These are phyloP conservation scores for Dactylellina drechsleri DNA, from an alignment of 2,329 filamentous ascomycete species.

Conservation along the genomic window DNA sequence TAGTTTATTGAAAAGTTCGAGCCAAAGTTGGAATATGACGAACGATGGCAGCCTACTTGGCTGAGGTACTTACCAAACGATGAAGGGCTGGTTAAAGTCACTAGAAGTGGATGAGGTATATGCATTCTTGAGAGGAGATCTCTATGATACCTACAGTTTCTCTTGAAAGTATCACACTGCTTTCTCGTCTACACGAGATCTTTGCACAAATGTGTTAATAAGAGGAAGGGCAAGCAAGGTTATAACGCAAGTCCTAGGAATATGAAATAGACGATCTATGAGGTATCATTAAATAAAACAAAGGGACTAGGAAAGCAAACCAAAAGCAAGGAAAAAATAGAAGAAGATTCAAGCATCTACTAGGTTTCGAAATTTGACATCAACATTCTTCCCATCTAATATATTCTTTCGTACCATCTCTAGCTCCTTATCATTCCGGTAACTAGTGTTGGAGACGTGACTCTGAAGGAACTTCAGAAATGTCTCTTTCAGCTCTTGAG, in stretches of 20 bases:
- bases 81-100: conserved; percentile 25
- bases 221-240: too few species aligned
- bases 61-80: conserved; percentile 36
- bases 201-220: too few species aligned
- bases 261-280: too few species aligned
- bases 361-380: conserved; percentile 37
- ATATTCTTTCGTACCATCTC: conserved; percentile 30
- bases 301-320: background rate
- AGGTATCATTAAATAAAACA: background rate
- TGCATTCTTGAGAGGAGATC: too few species aligned
- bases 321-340: background rate
- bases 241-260: too few species aligned
- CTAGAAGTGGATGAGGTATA: conserved; percentile 17
- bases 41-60: conserved; percentile 55
- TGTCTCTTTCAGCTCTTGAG: conserved; percentile 17
- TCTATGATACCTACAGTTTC: too few species aligned
- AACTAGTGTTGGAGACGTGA: conserved; percentile 9
- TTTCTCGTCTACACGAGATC: too few species aligned
- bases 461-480: conserved; percentile 24
- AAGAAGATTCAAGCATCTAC: conserved; percentile 5
- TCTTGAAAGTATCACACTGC: too few species aligned
- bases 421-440: conserved; percentile 25
- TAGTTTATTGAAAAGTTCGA: conserved; percentile 58
- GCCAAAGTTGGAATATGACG: conserved; percentile 56
- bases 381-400: conserved; percentile 24